Percentiles rank a stretch among this genome's conserved stretches.
Evolutionary conservation across 306 rosid genomes (phyloP).

Genomic region (Malus domestica): ASM211411v1 NC_041803.1:4725501-4726000

Average conservation of each 20-base stretch:
- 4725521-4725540: constrained; percentile 58
- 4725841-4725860: constrained; percentile 99
- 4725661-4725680: constrained; percentile 83
- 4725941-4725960: background rate
- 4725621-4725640: constrained; percentile 51
- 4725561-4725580: constrained; percentile 1
- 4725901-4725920: background rate
- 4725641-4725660: constrained; percentile 54
- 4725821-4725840: constrained; percentile 92
- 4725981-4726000: background rate
- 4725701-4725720: constrained; percentile 7
- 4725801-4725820: constrained; percentile 87
- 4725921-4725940: background rate
- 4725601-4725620: background rate
- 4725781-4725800: constrained; percentile 99
- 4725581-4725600: background rate
- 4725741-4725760: constrained; percentile 6
- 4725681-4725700: constrained; percentile 33
- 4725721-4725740: background rate
- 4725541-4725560: background rate
- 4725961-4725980: background rate
- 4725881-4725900: constrained; percentile 17
- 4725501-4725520: constrained; percentile 57
- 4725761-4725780: constrained; percentile 79
- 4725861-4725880: constrained; percentile 66